These are phyloP conservation scores for Cladophialophora immunda DNA, from an alignment of 2,329 filamentous ascomycete species.

Conservation along the genomic window DNA sequence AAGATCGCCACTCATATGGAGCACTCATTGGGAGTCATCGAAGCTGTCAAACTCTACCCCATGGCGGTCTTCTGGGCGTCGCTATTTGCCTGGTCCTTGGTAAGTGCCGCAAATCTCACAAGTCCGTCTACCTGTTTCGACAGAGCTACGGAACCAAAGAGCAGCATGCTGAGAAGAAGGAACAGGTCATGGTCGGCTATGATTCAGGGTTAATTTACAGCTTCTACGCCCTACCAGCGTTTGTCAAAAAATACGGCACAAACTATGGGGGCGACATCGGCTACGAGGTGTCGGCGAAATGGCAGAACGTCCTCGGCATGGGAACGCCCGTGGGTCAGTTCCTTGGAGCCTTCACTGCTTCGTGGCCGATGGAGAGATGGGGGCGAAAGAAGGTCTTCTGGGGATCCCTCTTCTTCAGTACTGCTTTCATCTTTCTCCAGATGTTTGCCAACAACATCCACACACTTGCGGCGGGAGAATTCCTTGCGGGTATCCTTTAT, in stretches of 20 bases:
- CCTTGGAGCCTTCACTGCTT: conserved; percentile 72
- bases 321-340: conserved; percentile 70
- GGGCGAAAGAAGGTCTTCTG: conserved; percentile 72
- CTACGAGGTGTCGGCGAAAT: conserved; percentile 63
- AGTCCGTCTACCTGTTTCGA: not conserved
- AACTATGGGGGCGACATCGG: conserved; percentile 42
- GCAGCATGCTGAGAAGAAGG: not conserved
- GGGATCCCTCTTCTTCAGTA: conserved; percentile 61
- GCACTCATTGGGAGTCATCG: conserved; percentile 73
- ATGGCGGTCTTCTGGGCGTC: conserved; percentile 71
- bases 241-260: conserved; percentile 43
- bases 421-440: conserved; percentile 47
- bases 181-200: conserved; percentile 52
- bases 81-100: conserved; percentile 40
- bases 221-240: conserved; percentile 44
- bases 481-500: conserved; percentile 52
- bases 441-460: conserved; percentile 50
- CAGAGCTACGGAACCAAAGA: not conserved
- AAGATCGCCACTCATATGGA: conserved; percentile 55
- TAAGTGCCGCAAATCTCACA: not conserved
- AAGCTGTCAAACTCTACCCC: conserved; percentile 83
- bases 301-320: conserved; percentile 66
- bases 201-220: conserved; percentile 43
- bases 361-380: conserved; percentile 69
- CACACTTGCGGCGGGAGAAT: conserved; percentile 45